phyloP scores from a whole-genome alignment of 2,329 filamentous ascomycete species.

The Verticillium isaacii region DNA sequence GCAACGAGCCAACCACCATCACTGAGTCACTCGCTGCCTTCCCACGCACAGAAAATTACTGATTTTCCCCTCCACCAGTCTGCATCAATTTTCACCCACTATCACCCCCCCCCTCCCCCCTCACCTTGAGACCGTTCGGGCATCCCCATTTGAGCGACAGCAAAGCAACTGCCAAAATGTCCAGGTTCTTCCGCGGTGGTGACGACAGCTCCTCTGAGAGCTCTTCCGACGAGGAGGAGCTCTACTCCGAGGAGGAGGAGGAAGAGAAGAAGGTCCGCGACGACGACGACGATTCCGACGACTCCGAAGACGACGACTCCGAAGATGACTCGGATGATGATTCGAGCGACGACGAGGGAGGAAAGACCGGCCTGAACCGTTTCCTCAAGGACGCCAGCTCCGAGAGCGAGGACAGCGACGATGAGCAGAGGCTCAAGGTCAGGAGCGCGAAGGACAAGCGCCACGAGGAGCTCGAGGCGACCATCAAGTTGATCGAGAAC shows the following conservation, averaged over 20 bases:
- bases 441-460: slow-evolving; percentile 99
- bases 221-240: slow-evolving; percentile 93
- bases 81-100: slow-evolving; percentile 4
- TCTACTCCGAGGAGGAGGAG: slow-evolving; percentile 77
- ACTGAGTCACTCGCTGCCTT: background rate
- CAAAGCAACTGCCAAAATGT: slow-evolving; percentile 57
- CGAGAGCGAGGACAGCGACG: slow-evolving; percentile 81
- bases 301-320: slow-evolving; percentile 46
- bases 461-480: slow-evolving; percentile 86
- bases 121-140: slow-evolving; percentile 1
- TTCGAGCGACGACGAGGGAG: slow-evolving; percentile 61
- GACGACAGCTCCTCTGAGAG: slow-evolving; percentile 92
- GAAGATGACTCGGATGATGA: slow-evolving; percentile 46
- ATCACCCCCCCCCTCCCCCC: slow-evolving; percentile 10
- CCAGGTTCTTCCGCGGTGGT: slow-evolving; percentile 82
- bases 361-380: slow-evolving; percentile 65
- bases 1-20: background rate
- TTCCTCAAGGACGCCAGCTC: slow-evolving; percentile 71
- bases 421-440: slow-evolving; percentile 79
- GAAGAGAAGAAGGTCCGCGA: slow-evolving; percentile 46
- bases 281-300: slow-evolving; percentile 46
- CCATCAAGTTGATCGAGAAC: slow-evolving; percentile 89
- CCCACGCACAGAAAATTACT: background rate
- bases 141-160: slow-evolving; percentile 2
- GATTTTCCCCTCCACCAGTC: background rate